A percentile compares a stretch with the other conserved stretches of the same genome.
These are phyloP conservation scores for Apophysomyces variabilis DNA, from an alignment of 371 early-diverging fungal genomes.

Conservation along the genomic window DNA sequence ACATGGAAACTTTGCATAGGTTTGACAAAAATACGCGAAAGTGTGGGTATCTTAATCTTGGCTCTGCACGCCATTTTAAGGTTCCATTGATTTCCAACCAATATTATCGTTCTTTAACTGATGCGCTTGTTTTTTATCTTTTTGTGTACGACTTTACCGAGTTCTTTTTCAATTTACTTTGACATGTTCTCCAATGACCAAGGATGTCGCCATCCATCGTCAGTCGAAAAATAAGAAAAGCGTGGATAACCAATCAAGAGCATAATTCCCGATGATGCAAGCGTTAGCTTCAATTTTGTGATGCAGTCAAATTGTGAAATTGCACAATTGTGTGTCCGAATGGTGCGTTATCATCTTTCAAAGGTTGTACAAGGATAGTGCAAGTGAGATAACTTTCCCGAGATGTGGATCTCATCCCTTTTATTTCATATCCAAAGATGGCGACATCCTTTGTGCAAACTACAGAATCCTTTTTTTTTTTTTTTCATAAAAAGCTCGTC, in stretches of 20 bases:
- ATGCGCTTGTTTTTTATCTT: too few species aligned
- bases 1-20: background rate
- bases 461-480: too few species aligned
- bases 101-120: too few species aligned
- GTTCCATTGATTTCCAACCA: too few species aligned
- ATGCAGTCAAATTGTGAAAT: background rate
- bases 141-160: background rate
- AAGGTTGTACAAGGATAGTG: background rate
- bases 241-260: background rate
- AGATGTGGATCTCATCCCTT: background rate
- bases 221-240: background rate
- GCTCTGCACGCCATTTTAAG: too few species aligned
- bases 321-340: slow-evolving; percentile 2
- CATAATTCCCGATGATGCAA: background rate
- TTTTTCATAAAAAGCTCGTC: too few species aligned
- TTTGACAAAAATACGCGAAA: background rate
- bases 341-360: background rate
- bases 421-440: background rate
- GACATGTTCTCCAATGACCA: background rate
- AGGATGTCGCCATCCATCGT: slow-evolving; percentile 9
- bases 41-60: too few species aligned
- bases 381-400: background rate
- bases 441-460: background rate
- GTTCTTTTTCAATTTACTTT: background rate
- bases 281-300: background rate